phyloP scores from a whole-genome alignment of 441 rosid genomes.

The Pelargonium myrrhifolium region DNA sequence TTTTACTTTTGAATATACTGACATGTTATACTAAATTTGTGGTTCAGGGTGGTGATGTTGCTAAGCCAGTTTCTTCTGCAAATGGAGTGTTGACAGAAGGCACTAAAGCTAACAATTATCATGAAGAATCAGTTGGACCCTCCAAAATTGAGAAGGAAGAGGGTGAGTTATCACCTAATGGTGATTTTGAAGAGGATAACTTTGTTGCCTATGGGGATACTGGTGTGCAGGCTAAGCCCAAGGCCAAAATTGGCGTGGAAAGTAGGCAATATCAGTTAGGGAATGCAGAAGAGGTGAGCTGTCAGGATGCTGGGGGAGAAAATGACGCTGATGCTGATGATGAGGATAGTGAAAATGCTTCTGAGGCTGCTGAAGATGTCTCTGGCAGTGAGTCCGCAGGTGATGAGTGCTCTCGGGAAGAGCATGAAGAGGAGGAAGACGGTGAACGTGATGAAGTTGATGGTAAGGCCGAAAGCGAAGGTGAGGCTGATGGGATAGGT shows the following conservation, averaged over 20 bases:
- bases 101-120: slow-evolving; percentile 41
- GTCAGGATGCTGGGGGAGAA: slow-evolving; percentile 55
- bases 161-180: slow-evolving; percentile 94
- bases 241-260: slow-evolving; percentile 44
- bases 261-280: slow-evolving; percentile 45
- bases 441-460: slow-evolving; percentile 65
- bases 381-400: slow-evolving; percentile 85
- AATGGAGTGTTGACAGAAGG: slow-evolving; percentile 48
- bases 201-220: slow-evolving; percentile 70
- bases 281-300: slow-evolving; percentile 32
- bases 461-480: slow-evolving; percentile 89
- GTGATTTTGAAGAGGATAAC: slow-evolving; percentile 87
- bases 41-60: slow-evolving; percentile 46
- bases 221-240: slow-evolving; percentile 47
- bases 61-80: slow-evolving; percentile 33
- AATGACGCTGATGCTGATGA: slow-evolving; percentile 72
- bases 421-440: slow-evolving; percentile 53
- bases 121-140: slow-evolving; percentile 42
- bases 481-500: slow-evolving; percentile 79
- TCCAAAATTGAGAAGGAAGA: slow-evolving; percentile 88
- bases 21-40: slow-evolving; percentile 15
- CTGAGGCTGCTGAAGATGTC: slow-evolving; percentile 71
- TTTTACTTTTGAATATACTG: background rate
- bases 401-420: slow-evolving; percentile 73
- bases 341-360: slow-evolving; percentile 83